Evolutionary conservation across 441 rosid species (phyloP), one percentile per base, ranked within the genome.

Genomic region (Aleurites moluccanus): DNA sequence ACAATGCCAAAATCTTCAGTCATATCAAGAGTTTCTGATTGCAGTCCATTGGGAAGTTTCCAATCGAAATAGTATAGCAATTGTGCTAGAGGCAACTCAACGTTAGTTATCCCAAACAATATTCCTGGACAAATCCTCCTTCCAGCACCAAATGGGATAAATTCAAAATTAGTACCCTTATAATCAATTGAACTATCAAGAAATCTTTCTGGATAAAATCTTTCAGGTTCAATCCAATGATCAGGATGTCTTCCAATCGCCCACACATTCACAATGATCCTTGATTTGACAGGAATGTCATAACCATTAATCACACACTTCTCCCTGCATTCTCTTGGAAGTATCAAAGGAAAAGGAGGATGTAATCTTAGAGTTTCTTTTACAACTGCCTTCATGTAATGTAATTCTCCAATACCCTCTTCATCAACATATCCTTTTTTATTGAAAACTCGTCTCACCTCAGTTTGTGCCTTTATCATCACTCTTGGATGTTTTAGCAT

Each of bases 341-440:
- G 49, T 69, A 69, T 18, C 23, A 67, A 8, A 0, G 61, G 57
- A 50, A 20, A 6, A 0, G 60, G 72, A 14, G 59, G 44, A 4
- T 68, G 60, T 28, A 68, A 52, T 50, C 72, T 30, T 68, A 68
- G 72, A 68, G 28, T 50, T 30, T 68, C 72, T 21, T 68, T 68
- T 2, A 28, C 30, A 0, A 50, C 28, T 14, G 10, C 18, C 18
- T 68, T 30, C 33, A 68, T 15, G 59, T 68, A 68, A 3, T 33
- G 0, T 0, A 55, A 60, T n/a, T 53, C 33, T 15, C 38, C 47
- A n/a, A 69, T 20, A 6, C 73, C 10, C 0, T 16, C 42, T 33
- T 55, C 63, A 14, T 69, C 49, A n/a, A 18, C 55, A 3, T 50
- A 11, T 50, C 55, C 21, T 11, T 50, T 50, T 50, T 50, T 50